These are phyloP conservation scores for Telopea speciosissima DNA, from an alignment of 177 flowering plant genomes.

Conservation along the genomic window DNA sequence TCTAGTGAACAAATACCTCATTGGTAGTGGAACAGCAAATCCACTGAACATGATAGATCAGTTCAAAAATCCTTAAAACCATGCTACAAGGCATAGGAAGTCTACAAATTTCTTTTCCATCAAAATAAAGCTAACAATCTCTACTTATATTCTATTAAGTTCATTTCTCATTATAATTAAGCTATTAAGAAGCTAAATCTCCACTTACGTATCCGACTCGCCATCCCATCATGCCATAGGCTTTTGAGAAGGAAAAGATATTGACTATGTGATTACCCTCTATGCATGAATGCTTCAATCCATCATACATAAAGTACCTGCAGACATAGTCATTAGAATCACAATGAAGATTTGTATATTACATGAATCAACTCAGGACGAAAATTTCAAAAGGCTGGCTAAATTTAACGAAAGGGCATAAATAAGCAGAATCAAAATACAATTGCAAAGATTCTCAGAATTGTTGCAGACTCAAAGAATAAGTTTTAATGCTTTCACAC, in stretches of 20 bases:
- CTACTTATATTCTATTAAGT: not conserved
- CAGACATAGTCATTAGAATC: conserved; percentile 6
- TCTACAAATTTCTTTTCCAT: not conserved
- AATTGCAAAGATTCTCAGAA: not conserved
- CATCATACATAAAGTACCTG: conserved; percentile 99
- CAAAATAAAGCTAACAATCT: not conserved
- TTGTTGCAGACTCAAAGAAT: not conserved
- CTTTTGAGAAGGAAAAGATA: conserved; percentile 95
- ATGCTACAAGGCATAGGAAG: not conserved
- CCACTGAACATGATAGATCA: too few species aligned
- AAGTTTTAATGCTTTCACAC: not conserved
- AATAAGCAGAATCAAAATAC: not conserved
- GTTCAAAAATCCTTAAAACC: too few species aligned
- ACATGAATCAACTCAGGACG: not conserved
- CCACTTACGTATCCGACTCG: conserved; percentile 96
- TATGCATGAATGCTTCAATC: conserved; percentile 73
- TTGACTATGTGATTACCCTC: conserved; percentile 88
- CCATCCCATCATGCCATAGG: conserved; percentile 99
- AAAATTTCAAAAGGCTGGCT: not conserved
- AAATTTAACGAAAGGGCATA: too few species aligned
- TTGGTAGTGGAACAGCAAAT: too few species aligned
- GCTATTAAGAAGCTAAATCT: not conserved
- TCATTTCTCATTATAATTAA: too few species aligned
- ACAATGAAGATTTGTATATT: not conserved
- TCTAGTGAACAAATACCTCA: too few species aligned